Evolutionary conservation across 495 filamentous ascomycete species (phyloP).

Genomic region (Chaetomium cochliodes): DNA sequence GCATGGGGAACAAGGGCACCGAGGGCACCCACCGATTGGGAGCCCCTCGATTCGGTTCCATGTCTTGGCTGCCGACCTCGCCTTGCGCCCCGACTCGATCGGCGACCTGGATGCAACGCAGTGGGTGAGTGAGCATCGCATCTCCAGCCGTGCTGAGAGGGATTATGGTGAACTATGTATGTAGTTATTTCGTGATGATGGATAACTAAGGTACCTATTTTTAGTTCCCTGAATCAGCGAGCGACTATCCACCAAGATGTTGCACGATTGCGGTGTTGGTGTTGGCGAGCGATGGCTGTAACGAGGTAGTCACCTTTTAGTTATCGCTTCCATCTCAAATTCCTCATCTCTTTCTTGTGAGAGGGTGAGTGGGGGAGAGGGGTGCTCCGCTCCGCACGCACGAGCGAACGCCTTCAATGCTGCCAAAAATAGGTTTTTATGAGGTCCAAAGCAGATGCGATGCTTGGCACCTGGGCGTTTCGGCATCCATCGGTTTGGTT

Average conservation of each 20-base stretch:
- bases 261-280: too few relatives aligned
- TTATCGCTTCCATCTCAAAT: too few relatives aligned
- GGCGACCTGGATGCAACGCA: background rate
- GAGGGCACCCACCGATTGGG: constrained; percentile 17
- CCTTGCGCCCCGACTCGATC: constrained; percentile 6
- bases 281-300: too few relatives aligned
- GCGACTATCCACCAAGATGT: too few relatives aligned
- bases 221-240: too few relatives aligned
- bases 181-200: too few relatives aligned
- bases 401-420: constrained; percentile 6
- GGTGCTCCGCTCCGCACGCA: background rate
- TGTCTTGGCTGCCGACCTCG: constrained; percentile 17
- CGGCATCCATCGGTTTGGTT: too few relatives aligned
- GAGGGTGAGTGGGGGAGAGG: background rate
- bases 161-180: too few relatives aligned
- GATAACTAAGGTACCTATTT: too few relatives aligned
- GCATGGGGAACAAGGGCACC: background rate
- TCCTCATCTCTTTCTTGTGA: background rate
- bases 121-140: background rate
- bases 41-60: background rate
- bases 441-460: background rate
- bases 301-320: too few relatives aligned
- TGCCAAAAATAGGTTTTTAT: constrained; percentile 20
- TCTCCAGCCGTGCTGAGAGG: background rate
- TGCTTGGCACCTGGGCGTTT: constrained; percentile 18